phyloP scores from a whole-genome alignment of 2,329 filamentous ascomycete genomes.

The Fusarium buxicola region DNA sequence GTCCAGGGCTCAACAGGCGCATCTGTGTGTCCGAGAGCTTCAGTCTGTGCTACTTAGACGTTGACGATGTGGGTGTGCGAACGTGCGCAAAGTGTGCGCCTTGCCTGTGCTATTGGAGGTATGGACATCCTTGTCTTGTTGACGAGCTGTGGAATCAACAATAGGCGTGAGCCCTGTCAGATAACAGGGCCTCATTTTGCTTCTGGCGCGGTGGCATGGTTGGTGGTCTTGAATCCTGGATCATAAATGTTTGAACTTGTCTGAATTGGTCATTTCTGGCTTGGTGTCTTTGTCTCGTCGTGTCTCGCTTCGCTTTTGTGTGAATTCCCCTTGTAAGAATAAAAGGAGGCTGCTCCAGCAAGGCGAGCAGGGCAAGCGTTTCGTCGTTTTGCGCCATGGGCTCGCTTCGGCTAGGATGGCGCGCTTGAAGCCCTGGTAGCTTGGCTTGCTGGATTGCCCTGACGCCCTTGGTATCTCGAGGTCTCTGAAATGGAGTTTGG shows the following conservation, averaged over 20 bases:
- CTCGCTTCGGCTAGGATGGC: slow-evolving; percentile 29
- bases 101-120: slow-evolving; percentile 10
- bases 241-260: slow-evolving; percentile 28
- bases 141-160: slow-evolving; percentile 28
- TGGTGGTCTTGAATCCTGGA: slow-evolving; percentile 25
- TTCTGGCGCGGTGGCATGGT: slow-evolving; percentile 8
- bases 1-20: slow-evolving; percentile 4
- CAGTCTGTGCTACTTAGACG: slow-evolving; percentile 36
- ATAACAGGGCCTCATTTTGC: slow-evolving; percentile 28
- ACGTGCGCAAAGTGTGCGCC: slow-evolving; percentile 27
- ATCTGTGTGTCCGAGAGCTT: slow-evolving; percentile 15
- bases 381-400: slow-evolving; percentile 32
- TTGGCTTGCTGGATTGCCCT: slow-evolving; percentile 18
- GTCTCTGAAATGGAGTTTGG: slow-evolving; percentile 24
- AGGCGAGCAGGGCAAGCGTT: slow-evolving; percentile 31
- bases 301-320: slow-evolving; percentile 26
- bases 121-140: slow-evolving; percentile 30
- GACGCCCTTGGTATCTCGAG: slow-evolving; percentile 16
- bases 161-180: slow-evolving; percentile 17
- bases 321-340: slow-evolving; percentile 21
- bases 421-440: slow-evolving; percentile 24
- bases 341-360: slow-evolving; percentile 15
- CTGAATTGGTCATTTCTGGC: slow-evolving; percentile 28
- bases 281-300: slow-evolving; percentile 28
- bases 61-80: slow-evolving; percentile 30